A percentile compares a stretch with the other conserved stretches of the same genome.
Evolutionary conservation across 441 rosid species (phyloP).

Genomic region (Croton setiger): DNA sequence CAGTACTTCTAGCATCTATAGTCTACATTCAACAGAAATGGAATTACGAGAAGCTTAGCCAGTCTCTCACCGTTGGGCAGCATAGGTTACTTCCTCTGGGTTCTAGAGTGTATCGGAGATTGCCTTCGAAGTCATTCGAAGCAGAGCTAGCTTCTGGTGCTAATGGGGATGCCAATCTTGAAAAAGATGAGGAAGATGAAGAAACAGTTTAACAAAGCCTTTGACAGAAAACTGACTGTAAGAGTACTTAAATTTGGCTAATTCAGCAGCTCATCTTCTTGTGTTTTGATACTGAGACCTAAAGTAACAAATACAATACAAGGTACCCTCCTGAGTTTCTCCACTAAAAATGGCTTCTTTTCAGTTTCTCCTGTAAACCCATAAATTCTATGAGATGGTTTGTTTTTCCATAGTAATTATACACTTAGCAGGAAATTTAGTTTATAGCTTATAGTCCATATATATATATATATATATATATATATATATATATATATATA

Average conservation of each 20-base stretch:
- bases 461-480: too few species aligned
- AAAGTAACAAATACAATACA: background rate
- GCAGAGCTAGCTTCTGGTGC: conserved; percentile 56
- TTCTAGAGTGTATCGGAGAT: conserved; percentile 58
- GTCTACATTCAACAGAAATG: conserved; percentile 76
- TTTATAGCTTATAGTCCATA: background rate
- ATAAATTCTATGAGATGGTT: background rate
- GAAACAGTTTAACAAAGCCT: conserved; percentile 29
- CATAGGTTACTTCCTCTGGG: conserved; percentile 54
- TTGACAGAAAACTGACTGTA: background rate
- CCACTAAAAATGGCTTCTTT: background rate
- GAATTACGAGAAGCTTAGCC: conserved; percentile 65
- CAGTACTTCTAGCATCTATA: conserved; percentile 47
- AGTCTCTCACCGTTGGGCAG: conserved; percentile 42
- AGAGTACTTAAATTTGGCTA: background rate
- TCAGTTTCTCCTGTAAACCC: background rate
- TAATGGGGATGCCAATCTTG: conserved; percentile 26
- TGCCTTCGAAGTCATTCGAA: conserved; percentile 54
- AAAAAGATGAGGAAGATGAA: conserved; percentile 30
- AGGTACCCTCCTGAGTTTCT: background rate
- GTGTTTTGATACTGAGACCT: background rate
- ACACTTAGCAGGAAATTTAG: background rate
- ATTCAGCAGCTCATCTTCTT: background rate
- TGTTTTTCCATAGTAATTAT: background rate
- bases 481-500: too few species aligned